Evolutionary conservation across 1,139 yeast species (phyloP), one percentile per base, ranked within the genome.

Genomic region (Sugiyamaella japonica): DNA sequence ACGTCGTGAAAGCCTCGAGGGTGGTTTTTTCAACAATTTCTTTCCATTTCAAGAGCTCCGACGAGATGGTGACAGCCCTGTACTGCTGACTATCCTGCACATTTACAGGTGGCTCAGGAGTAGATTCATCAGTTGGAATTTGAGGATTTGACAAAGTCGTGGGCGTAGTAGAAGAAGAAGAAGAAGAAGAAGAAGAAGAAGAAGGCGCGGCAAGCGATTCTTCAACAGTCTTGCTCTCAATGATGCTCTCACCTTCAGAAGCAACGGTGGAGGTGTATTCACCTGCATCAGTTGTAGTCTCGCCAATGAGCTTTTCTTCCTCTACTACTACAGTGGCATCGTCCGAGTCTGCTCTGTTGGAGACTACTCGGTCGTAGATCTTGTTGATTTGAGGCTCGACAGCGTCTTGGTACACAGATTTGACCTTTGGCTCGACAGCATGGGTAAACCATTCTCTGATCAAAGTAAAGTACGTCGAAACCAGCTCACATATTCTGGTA

Each of bases 1-100:
- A 71, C 42, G 62, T 64, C 52, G 53, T 66, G 58, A 61, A 65
- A 37, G 67, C 71, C 44, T 66, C 73, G 52, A 59, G 61, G 44
- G 64, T 66, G 28, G 66, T 69, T 54, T 59, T 61, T 40, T 61
- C 66, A 37, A 68, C 69, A 55, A 67, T 51, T n/a, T 54, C 48
- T 43, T 61, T 63, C 71, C 71, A 68, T 34, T 61, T 57, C 28
- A 49, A 53, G 2, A 64, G 55, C 39, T 58, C 60, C 28, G 40
- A 56, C 12, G 57, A 52, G 28, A 50, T 45, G 9, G 40, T 29
- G 7, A 50, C 58, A n/a, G 52, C 16, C 29, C 45, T 50, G 36
- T 39, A 25, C 3, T 47, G 37, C 10, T 49, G 13, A 2, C 16
- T 45, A 4, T 39, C 55, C 7, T 38, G 25, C 8, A n/a, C 5